Evolutionary conservation across 768 basidiomycete species (phyloP).

Genomic region (Leucosporidium creatinivorum): DNA sequence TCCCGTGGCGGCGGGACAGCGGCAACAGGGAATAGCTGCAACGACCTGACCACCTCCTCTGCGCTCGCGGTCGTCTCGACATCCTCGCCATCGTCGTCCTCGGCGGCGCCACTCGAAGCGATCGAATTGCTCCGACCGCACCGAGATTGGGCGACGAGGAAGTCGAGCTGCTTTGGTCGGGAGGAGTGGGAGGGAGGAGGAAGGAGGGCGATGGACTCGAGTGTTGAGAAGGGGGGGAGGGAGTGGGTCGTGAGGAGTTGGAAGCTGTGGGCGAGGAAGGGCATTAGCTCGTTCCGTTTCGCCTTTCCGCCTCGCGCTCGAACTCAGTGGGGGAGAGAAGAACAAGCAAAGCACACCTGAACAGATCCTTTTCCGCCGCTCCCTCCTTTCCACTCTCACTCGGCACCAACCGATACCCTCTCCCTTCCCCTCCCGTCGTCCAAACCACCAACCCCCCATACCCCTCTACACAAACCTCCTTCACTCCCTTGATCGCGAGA

Average conservation of each 20-base stretch:
- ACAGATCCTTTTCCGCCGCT: slow-evolving; percentile 35
- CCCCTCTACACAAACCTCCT: background rate
- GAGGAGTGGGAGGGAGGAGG: background rate
- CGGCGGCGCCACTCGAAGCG: too few relatives aligned
- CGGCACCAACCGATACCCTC: slow-evolving; percentile 41
- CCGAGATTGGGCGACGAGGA: background rate
- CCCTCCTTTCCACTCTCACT: slow-evolving; percentile 30
- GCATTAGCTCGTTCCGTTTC: too few relatives aligned
- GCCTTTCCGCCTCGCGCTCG: too few relatives aligned
- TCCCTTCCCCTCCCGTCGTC: slow-evolving; percentile 27
- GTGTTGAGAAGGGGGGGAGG: background rate
- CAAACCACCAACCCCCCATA: slow-evolving; percentile 17
- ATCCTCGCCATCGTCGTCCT: too few relatives aligned
- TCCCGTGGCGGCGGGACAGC: too few relatives aligned
- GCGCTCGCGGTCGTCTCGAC: too few relatives aligned
- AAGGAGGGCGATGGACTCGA: background rate
- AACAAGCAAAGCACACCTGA: background rate
- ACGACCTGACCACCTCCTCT: too few relatives aligned
- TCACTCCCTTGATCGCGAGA: background rate
- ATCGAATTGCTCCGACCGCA: too few relatives aligned
- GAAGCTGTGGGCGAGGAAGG: background rate
- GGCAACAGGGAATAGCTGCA: too few relatives aligned
- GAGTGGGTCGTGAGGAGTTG: background rate
- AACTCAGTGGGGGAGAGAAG: too few relatives aligned
- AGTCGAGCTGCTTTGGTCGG: background rate